Evolutionary conservation across 257 asterid species (phyloP), one percentile per base, ranked within the genome.

Genomic region (Plantago ovata): DNA sequence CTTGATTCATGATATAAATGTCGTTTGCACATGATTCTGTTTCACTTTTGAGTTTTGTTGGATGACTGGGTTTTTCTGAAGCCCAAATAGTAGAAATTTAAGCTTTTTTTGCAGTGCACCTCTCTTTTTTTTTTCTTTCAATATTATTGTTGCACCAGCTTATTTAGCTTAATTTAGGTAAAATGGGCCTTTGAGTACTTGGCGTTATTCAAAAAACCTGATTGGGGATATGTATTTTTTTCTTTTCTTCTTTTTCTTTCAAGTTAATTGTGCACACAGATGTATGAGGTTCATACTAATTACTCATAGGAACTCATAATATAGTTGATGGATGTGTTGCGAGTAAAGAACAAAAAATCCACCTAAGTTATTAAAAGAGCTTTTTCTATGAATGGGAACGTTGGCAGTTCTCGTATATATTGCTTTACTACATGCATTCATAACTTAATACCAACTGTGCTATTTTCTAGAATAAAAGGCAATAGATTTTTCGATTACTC

Each of bases 121-220:
- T 28, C 4, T 28, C n/a, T n/a, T n/a, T n/a, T n/a, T n/a, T n/a
- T n/a, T n/a, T n/a, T n/a, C n/a, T n/a, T n/a, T 6, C 4, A 28
- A 28, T 28, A 6, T 28, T 28, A 28, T 28, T 28, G 33, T 6
- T 28, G 33, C 33, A 28, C 33, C 6, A 6, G 4, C 3, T 6
- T 28, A 3, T 28, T 28, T 28, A 28, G 36, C 36, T 64, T 36
- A 53, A 66, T 13, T 50, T 22, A 45, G 64, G 16, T 40, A 56
- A 56, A 56, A 40, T n/a, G 14, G 47, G 15, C 14, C 22, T 38
- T n/a, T n/a, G n/a, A n/a, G n/a, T n/a, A n/a, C n/a, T n/a, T 41
- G 49, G 19, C 33, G 8, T 18, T 56, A n/a, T 43, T 36, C 16
- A 42, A 15, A 10, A 28, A 3, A n/a, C n/a, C n/a, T n/a, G 41